Evolutionary conservation across 352 stramenopile species (phyloP).

Genomic region (Phytophthora pini): DNA sequence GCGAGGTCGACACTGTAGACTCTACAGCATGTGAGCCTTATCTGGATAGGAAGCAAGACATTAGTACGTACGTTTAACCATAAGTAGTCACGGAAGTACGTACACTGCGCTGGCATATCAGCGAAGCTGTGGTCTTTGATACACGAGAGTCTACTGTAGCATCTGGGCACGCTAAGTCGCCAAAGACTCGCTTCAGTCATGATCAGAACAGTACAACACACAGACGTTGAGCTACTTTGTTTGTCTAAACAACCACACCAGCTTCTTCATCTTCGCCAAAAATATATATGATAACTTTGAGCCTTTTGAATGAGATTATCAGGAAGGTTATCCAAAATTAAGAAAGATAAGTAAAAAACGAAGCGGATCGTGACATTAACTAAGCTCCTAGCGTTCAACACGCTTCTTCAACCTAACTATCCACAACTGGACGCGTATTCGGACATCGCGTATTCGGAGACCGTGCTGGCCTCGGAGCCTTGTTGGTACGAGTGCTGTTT

Average conservation of each 20-base stretch:
- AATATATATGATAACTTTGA: too few relatives aligned
- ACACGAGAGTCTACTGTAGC: neutral
- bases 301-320: too few relatives aligned
- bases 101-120: neutral
- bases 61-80: neutral
- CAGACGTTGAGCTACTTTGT: too few relatives aligned
- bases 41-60: neutral
- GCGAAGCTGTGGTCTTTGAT: neutral
- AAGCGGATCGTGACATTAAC: neutral
- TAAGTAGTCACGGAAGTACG: neutral
- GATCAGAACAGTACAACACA: too few relatives aligned
- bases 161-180: too few relatives aligned
- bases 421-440: constrained; percentile 29
- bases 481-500: constrained; percentile 27
- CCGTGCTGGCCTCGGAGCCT: constrained; percentile 34
- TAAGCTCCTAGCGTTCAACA: too few relatives aligned
- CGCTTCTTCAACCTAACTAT: neutral
- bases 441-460: constrained; percentile 37
- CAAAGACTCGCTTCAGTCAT: too few relatives aligned
- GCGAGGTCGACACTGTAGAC: too few relatives aligned
- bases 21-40: too few relatives aligned
- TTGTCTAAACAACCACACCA: neutral
- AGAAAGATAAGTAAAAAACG: neutral
- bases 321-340: too few relatives aligned
- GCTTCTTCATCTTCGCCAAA: neutral